Evolutionary conservation across 768 basidiomycete species (phyloP).

Genomic region (Termitomyces titanicus): DNA sequence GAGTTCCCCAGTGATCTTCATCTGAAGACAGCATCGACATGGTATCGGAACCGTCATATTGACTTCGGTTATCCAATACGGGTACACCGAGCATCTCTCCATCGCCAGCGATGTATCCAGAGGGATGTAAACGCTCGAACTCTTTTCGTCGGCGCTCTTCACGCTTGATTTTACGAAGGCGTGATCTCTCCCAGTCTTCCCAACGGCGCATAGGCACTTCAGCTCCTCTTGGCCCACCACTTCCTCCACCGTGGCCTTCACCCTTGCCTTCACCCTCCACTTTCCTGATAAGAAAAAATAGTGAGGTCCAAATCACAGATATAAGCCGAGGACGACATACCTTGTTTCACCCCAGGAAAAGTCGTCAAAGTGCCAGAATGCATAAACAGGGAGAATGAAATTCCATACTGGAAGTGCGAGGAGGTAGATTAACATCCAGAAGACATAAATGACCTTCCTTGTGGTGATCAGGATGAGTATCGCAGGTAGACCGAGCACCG

Average conservation of each 20-base stretch:
- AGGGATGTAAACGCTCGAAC: conserved; percentile 73
- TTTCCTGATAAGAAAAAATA: conserved; percentile 50
- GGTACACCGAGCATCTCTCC: conserved; percentile 60
- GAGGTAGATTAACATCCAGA: conserved; percentile 98
- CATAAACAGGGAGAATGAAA: conserved; percentile 88
- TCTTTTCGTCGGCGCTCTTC: conserved; percentile 82
- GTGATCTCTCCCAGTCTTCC: conserved; percentile 99
- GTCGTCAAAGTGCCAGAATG: conserved; percentile 99
- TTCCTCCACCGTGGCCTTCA: conserved; percentile 72
- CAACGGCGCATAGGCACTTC: conserved; percentile 92
- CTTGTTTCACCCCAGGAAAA: conserved; percentile 99
- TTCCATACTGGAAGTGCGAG: conserved; percentile 95
- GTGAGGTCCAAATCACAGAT: conserved; percentile 8
- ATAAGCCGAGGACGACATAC: conserved; percentile 36
- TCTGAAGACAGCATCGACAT: conserved; percentile 82
- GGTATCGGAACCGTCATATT: conserved; percentile 79
- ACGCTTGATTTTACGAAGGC: conserved; percentile 84
- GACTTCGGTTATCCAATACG: conserved; percentile 46
- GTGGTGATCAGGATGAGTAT: conserved; percentile 93
- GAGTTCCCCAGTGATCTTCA: conserved; percentile 93
- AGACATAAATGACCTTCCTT: conserved; percentile 90
- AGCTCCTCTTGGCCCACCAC: conserved; percentile 44
- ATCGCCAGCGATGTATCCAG: conserved; percentile 60
- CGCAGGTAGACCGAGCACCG: conserved; percentile 92
- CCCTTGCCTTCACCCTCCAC: conserved; percentile 89